Conservation (phyloP, 2,329 filamentous ascomycete genomes). For the Hypoxylon sp. region DNA sequence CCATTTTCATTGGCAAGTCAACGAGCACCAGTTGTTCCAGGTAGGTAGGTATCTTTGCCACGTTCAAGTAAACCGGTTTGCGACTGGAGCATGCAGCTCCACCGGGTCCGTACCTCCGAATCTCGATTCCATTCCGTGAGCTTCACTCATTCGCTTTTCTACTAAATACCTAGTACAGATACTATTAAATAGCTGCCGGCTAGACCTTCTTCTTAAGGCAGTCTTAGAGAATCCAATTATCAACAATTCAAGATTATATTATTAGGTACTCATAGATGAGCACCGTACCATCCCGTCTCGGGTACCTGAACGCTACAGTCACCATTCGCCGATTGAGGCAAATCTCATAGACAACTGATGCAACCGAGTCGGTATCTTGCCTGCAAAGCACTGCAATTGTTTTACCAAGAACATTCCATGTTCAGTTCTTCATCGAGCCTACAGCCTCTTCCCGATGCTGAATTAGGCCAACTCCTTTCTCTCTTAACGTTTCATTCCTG, state of each 20-base stretch:
- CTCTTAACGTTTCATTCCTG: background rate
- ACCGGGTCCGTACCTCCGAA: conserved; percentile 8
- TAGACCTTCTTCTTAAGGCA: conserved; percentile 14
- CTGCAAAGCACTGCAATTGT: background rate
- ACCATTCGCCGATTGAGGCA: conserved; percentile 2
- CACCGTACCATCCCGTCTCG: background rate
- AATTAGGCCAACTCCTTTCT: conserved; percentile 7
- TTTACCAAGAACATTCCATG: conserved; percentile 13
- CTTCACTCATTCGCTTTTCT: background rate
- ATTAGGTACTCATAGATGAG: too few relatives aligned
- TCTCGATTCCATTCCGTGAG: conserved; percentile 1
- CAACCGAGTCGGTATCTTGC: background rate
- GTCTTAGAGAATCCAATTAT: background rate
- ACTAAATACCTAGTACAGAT: background rate
- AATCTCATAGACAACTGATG: background rate
- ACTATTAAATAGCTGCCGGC: conserved; percentile 2
- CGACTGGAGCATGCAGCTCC: background rate
- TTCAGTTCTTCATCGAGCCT: background rate
- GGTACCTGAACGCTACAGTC: background rate
- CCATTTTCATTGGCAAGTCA: background rate
- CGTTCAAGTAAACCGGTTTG: background rate
- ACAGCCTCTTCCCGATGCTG: background rate
- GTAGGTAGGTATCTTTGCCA: background rate
- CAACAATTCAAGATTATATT: too few relatives aligned
- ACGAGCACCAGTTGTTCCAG: background rate